phyloP scores from a whole-genome alignment of 1,139 yeast genomes.

The Magnusiomyces sp. region DNA sequence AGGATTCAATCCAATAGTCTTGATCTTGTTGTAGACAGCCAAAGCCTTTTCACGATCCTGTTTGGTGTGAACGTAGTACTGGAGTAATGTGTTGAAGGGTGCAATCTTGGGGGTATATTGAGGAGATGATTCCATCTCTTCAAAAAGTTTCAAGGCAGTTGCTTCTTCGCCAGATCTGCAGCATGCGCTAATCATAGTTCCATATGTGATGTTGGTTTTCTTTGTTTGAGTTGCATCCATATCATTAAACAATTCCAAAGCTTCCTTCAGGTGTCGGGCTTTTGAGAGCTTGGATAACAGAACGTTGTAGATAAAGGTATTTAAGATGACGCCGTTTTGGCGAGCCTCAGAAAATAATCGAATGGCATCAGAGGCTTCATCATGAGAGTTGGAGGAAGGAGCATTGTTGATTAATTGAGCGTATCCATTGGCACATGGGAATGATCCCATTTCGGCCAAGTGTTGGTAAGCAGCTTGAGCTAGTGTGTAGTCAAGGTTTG shows the following conservation, averaged over 20 bases:
- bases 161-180: slow-evolving; percentile 32
- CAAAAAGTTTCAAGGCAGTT: slow-evolving; percentile 30
- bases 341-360: slow-evolving; percentile 32
- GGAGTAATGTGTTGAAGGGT: slow-evolving; percentile 36
- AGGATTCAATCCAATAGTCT: slow-evolving; percentile 21
- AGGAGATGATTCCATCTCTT: slow-evolving; percentile 31
- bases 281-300: slow-evolving; percentile 32
- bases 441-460: slow-evolving; percentile 28
- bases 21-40: slow-evolving; percentile 22
- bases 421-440: slow-evolving; percentile 34
- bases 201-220: slow-evolving; percentile 32
- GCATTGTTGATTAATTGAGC: slow-evolving; percentile 27
- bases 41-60: slow-evolving; percentile 31
- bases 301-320: slow-evolving; percentile 34
- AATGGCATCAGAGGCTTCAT: slow-evolving; percentile 32
- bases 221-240: slow-evolving; percentile 29
- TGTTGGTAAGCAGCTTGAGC: slow-evolving; percentile 26
- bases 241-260: slow-evolving; percentile 26
- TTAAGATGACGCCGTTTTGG: slow-evolving; percentile 25
- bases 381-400: slow-evolving; percentile 21
- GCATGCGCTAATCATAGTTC: slow-evolving; percentile 35
- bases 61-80: slow-evolving; percentile 32
- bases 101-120: slow-evolving; percentile 31
- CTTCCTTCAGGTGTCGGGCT: slow-evolving; percentile 30
- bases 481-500: slow-evolving; percentile 22